phyloP scores from a whole-genome alignment of 73 alveolate genomes.

The Tetrahymena thermophila region DNA sequence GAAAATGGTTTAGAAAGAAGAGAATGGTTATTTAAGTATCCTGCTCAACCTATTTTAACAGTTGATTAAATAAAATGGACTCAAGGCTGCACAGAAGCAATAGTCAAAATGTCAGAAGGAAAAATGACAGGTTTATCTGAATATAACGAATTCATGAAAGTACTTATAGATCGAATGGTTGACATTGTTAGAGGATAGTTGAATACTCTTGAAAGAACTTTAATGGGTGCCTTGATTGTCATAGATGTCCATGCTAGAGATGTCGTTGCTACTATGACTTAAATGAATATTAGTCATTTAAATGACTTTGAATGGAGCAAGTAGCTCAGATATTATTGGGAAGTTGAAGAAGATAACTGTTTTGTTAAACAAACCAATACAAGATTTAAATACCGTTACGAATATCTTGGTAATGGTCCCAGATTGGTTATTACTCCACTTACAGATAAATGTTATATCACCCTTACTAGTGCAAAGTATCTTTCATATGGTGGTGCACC shows the following conservation, averaged over 20 bases:
- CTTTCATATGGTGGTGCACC: constrained; percentile 96
- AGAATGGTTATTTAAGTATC: constrained; percentile 92
- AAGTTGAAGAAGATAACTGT: constrained; percentile 82
- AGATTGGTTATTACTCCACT: constrained; percentile 95
- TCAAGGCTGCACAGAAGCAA: constrained; percentile 87
- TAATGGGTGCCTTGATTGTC: constrained; percentile 96
- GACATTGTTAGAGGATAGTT: constrained; percentile 92
- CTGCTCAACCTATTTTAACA: constrained; percentile 91
- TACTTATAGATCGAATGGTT: constrained; percentile 69
- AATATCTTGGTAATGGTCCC: constrained; percentile 93
- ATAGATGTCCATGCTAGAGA: constrained; percentile 98
- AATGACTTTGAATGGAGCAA: constrained; percentile 96
- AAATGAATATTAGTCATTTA: constrained; percentile 65
- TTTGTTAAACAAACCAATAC: constrained; percentile 94
- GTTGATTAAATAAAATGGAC: constrained; percentile 98
- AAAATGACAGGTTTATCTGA: constrained; percentile 86
- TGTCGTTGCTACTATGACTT: constrained; percentile 87
- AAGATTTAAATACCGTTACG: constrained; percentile 86
- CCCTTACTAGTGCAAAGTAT: constrained; percentile 93
- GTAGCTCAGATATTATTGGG: constrained; percentile 93
- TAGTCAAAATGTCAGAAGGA: constrained; percentile 78
- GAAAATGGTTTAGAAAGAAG: constrained; percentile 84
- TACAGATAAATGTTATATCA: constrained; percentile 93
- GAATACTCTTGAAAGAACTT: constrained; percentile 77
- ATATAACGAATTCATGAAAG: constrained; percentile 72